Conservation (phyloP, 2,329 filamentous ascomycete species). For the Fusarium nisikadoi region DNA sequence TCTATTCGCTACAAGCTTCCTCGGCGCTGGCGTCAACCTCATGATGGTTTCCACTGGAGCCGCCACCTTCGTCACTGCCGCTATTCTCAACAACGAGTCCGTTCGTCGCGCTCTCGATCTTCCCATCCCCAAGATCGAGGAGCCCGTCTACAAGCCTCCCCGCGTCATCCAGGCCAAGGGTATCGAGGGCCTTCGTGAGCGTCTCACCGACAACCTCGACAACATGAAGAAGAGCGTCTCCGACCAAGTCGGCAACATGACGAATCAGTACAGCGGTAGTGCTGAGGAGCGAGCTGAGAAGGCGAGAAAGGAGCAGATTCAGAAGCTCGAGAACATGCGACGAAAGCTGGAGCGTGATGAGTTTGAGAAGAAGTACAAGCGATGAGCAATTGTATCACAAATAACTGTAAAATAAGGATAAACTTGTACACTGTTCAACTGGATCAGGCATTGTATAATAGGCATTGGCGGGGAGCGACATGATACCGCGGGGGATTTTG, state of each 20-base stretch:
- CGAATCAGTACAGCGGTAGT: slow-evolving; percentile 48
- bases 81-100: slow-evolving; percentile 51
- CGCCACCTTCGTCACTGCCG: slow-evolving; percentile 50
- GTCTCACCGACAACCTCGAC: slow-evolving; percentile 48
- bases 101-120: slow-evolving; percentile 55
- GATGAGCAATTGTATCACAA: slow-evolving; percentile 29
- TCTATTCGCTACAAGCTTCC: slow-evolving; percentile 58
- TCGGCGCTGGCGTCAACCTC: slow-evolving; percentile 61
- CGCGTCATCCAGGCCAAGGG: slow-evolving; percentile 39
- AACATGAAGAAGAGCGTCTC: slow-evolving; percentile 54
- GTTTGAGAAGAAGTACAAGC: slow-evolving; percentile 56
- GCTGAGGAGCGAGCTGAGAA: slow-evolving; percentile 50
- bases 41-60: slow-evolving; percentile 57
- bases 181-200: slow-evolving; percentile 45
- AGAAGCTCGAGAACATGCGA: slow-evolving; percentile 51
- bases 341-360: slow-evolving; percentile 51
- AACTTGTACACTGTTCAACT: slow-evolving; percentile 15
- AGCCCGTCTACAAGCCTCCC: slow-evolving; percentile 51
- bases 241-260: slow-evolving; percentile 49
- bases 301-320: slow-evolving; percentile 49
- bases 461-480: slow-evolving; percentile 28
- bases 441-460: slow-evolving; percentile 32
- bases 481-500: slow-evolving; percentile 16
- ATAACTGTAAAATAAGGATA: slow-evolving; percentile 32
- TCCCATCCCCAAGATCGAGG: slow-evolving; percentile 47